These are phyloP conservation scores for Capillidium heterosporum DNA, from an alignment of 371 early-diverging fungal genomes.

Conservation along the genomic window DNA sequence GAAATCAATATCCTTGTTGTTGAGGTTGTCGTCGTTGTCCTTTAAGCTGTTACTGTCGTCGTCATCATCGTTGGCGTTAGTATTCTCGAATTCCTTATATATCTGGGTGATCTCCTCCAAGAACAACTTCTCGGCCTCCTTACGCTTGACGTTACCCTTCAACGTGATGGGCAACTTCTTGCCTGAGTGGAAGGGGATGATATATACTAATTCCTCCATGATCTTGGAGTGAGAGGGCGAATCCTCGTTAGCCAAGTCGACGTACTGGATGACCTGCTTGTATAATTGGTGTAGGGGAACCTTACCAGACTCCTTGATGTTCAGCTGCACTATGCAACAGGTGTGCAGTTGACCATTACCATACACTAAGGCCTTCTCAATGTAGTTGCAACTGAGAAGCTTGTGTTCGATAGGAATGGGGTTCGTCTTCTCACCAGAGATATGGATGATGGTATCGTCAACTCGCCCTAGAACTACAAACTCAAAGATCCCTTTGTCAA, in stretches of 20 bases:
- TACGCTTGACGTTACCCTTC: background rate
- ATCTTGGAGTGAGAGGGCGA: background rate
- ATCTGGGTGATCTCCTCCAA: background rate
- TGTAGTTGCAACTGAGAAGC: background rate
- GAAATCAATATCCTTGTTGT: no score
- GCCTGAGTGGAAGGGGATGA: background rate
- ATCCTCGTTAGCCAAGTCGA: background rate
- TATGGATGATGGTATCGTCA: background rate
- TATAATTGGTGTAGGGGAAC: background rate
- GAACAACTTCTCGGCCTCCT: background rate
- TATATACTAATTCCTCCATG: background rate
- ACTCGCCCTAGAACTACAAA: background rate
- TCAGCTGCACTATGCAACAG: background rate
- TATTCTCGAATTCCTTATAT: background rate
- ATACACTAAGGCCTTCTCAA: background rate
- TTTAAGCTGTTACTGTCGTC: background rate
- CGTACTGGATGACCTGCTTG: background rate
- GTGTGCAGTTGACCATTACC: background rate
- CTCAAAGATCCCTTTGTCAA: background rate
- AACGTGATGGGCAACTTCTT: background rate
- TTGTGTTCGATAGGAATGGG: background rate
- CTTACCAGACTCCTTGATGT: no score
- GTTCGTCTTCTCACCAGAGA: conserved; percentile 5
- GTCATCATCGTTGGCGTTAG: background rate
- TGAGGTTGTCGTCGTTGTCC: background rate